Base-by-base conservation (phyloP, 805 yeast species). In the Pichia cephalocereana region DNA sequence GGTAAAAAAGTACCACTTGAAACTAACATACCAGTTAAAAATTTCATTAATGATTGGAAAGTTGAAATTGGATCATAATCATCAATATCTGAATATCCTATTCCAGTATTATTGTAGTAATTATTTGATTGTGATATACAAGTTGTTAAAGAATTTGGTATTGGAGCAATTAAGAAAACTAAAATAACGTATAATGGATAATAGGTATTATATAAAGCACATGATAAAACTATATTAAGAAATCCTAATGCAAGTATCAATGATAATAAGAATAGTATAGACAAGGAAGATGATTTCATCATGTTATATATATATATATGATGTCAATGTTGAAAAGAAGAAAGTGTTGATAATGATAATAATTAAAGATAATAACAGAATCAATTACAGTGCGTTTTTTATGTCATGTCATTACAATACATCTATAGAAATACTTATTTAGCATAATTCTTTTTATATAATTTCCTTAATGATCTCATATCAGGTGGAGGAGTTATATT, bases 161-260 rank as follows among this genome's bases (percentile, higher is more conserved):
- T 48, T 14, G 70, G 69, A 0, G 70, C 70, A n/a, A 64, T 19
- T 23, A 66, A 52, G 46, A 66, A 66, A 8, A 66, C 55, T 6
- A 52, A 56, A 5, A 66, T 66, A 55, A 85, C 93, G 41, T 82
- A 77, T 54, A 91, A 72, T 42, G 99, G 97, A 56, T 83, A 80
- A 90, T 96, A 93, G 65, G 89, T 90, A 49, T 84, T 80, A 68
- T 76, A 87, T 26, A 93, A 71, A 4, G 91, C 91, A 57, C 96
- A 88, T 46, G 96, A 85, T 38, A 93, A 71, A 30, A 91, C 83
- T 41, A 90, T 93, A 56, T 90, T 74, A 30, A 91, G 76, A 58
- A 91, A 90, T 15, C 99, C 99, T 56, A 88, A 73, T 2, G 98
- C 91, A 40, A 91, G 74, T 40, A 90, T 76, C 40, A 82, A 70